Evolutionary conservation across 1,139 yeast species (phyloP), one percentile per base, ranked within the genome.

Genomic region (Spathaspora sp.): DNA sequence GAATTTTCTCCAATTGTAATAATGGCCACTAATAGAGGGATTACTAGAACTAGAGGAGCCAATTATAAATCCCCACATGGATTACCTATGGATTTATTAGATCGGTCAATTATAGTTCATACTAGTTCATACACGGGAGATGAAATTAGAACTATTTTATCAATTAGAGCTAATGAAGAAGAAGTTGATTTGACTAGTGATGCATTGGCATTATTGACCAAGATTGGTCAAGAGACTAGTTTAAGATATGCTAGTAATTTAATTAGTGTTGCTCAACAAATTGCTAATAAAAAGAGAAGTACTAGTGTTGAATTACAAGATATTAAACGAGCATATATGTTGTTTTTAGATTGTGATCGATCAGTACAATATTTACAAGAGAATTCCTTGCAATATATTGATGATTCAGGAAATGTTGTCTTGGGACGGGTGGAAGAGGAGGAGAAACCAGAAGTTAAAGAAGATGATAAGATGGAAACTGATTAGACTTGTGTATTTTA

Each of bases 11-110:
- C 99, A 38, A 89, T 95, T 62, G 97, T 95, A 43, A 88, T 95
- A 51, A 93, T 95, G 98, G 99, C 99, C 33, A 93, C 99, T 39
- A 95, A 95, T 70, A 80, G 98, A 64, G 99, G 99, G 43, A 81
- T 93, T 48, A 81, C 97, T 15, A 85, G 79, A 54, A 90, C 97
- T 11, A 81, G 98, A 59, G 99, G 99, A 45, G 90, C 99, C 26
- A 85, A 81, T 64, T 89, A 90, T 73, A 87, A 84, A 68, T 87
- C 97, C 1, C 97, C 99, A 25, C 99, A 95, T 65, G 99, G 99
- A 8, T 75, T 95, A 53, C 99, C 99, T 42, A 77, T 88, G 56
- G 99, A 95, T 72, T 75, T 95, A 59, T 82, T 95, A 57, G 99
- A 95, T 68, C 82, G 99, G 63, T 82, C 95, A 36, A 89, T 95